A percentile compares a stretch with the other conserved stretches of the same genome.
Conservation (phyloP, 2,329 filamentous ascomycete species). For the Alternaria atra region DNA sequence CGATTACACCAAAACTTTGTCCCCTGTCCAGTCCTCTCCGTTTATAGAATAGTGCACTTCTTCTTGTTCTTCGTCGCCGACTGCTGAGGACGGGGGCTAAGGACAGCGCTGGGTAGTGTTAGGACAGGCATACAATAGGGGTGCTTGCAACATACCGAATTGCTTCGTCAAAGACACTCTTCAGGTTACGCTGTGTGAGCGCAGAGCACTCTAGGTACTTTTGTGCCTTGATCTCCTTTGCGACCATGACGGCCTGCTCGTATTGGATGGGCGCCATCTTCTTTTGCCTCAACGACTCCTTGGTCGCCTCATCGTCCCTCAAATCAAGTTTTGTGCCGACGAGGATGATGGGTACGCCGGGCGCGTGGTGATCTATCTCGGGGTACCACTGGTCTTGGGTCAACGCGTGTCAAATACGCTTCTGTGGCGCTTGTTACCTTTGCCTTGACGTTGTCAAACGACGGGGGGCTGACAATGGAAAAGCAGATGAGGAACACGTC, state of each 20-base stretch:
- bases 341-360: conserved; percentile 93
- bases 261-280: conserved; percentile 98
- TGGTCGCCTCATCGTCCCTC: conserved; percentile 84
- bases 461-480: conserved; percentile 96
- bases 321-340: conserved; percentile 97
- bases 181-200: conserved; percentile 93
- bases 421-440: conserved; percentile 70
- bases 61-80: conserved; percentile 37
- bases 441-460: conserved; percentile 98
- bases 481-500: conserved; percentile 99
- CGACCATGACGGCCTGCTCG: conserved; percentile 86
- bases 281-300: conserved; percentile 84
- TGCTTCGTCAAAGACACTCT: conserved; percentile 98
- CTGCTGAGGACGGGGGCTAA: conserved; percentile 50
- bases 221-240: conserved; percentile 93
- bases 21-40: neutral
- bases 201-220: conserved; percentile 99
- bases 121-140: conserved; percentile 12
- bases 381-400: conserved; percentile 79
- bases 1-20: conserved; percentile 31
- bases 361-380: conserved; percentile 96
- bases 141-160: conserved; percentile 76
- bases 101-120: conserved; percentile 48
- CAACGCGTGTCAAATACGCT: conserved; percentile 19
- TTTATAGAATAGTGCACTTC: conserved; percentile 43